Evolutionary conservation across 1,139 yeast species (phyloP).

Genomic region (Geotrichum klebahnii): DNA sequence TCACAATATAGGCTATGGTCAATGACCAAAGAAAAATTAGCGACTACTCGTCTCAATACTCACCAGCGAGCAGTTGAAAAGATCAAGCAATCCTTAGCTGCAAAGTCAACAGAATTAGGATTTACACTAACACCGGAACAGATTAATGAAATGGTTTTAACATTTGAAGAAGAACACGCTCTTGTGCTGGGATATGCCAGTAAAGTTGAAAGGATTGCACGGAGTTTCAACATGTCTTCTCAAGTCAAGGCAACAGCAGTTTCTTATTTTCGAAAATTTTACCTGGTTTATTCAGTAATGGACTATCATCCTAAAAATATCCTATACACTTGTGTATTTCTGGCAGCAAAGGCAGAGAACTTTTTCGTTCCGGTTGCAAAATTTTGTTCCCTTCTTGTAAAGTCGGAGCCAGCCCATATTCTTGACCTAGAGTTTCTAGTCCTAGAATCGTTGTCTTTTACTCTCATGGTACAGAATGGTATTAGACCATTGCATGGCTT

Average conservation of each 20-base stretch:
- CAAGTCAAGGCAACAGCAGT: conserved; percentile 80
- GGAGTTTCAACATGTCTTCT: conserved; percentile 56
- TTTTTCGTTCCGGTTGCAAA: conserved; percentile 79
- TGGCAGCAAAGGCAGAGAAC: conserved; percentile 91
- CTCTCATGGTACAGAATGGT: conserved; percentile 83
- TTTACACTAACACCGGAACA: conserved; percentile 8
- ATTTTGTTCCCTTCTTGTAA: conserved; percentile 66
- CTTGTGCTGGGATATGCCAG: conserved; percentile 67
- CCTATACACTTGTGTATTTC: conserved; percentile 74
- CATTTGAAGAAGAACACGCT: conserved; percentile 63
- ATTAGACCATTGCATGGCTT: conserved; percentile 86
- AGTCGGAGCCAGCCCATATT: conserved; percentile 59
- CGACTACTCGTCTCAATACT: conserved; percentile 45
- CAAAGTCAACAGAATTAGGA: conserved; percentile 17
- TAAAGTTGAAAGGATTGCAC: conserved; percentile 60
- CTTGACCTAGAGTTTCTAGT: conserved; percentile 74
- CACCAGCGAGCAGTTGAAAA: conserved; percentile 53
- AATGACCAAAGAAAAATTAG: conserved; percentile 56
- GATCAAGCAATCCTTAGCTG: conserved; percentile 39
- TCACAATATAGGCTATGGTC: conserved; percentile 87
- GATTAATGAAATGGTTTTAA: conserved; percentile 35
- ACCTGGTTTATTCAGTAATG: conserved; percentile 73
- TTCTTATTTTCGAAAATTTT: conserved; percentile 76
- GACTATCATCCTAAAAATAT: conserved; percentile 82
- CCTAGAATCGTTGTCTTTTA: conserved; percentile 69